Conservation (phyloP, 2,329 filamentous ascomycete genomes). For the Tolypocladium sp. region DNA sequence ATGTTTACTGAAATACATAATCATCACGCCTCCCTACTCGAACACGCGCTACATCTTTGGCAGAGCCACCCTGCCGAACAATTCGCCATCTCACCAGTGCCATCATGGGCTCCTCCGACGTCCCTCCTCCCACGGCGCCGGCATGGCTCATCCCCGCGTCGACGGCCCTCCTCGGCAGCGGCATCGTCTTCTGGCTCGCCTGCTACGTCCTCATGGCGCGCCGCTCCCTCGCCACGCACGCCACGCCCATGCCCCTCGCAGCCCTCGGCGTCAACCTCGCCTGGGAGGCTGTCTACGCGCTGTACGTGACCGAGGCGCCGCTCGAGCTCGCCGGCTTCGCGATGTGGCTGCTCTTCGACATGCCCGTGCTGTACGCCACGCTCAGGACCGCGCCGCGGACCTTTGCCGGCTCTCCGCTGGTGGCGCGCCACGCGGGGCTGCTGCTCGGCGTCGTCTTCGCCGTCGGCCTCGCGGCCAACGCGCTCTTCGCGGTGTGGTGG, state of each 20-base stretch:
- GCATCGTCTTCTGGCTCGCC: slow-evolving; percentile 29
- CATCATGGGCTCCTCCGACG: slow-evolving; percentile 28
- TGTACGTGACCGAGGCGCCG: slow-evolving; percentile 33
- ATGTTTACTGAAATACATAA: too few species aligned
- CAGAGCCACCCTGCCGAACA: background rate
- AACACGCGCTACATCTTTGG: too few species aligned
- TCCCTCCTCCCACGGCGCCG: slow-evolving; percentile 23
- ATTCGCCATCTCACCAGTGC: background rate
- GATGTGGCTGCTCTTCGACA: slow-evolving; percentile 40
- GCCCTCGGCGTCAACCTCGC: slow-evolving; percentile 39
- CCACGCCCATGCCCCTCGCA: slow-evolving; percentile 40
- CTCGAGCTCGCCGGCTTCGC: slow-evolving; percentile 34
- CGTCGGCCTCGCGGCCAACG: slow-evolving; percentile 28
- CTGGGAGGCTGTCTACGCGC: slow-evolving; percentile 41
- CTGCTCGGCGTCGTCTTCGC: slow-evolving; percentile 26
- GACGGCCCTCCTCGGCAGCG: slow-evolving; percentile 22
- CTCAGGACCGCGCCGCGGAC: slow-evolving; percentile 33
- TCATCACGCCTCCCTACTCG: too few species aligned
- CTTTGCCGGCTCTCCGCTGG: slow-evolving; percentile 29
- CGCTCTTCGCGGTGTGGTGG: slow-evolving; percentile 38
- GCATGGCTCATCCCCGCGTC: slow-evolving; percentile 28
- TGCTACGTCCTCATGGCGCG: slow-evolving; percentile 38
- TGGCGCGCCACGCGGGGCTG: slow-evolving; percentile 29
- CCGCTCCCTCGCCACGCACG: slow-evolving; percentile 33
- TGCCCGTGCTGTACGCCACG: slow-evolving; percentile 35